These are phyloP conservation scores for Lentinula detonsa DNA, from an alignment of 768 basidiomycete genomes.

Conservation along the genomic window DNA sequence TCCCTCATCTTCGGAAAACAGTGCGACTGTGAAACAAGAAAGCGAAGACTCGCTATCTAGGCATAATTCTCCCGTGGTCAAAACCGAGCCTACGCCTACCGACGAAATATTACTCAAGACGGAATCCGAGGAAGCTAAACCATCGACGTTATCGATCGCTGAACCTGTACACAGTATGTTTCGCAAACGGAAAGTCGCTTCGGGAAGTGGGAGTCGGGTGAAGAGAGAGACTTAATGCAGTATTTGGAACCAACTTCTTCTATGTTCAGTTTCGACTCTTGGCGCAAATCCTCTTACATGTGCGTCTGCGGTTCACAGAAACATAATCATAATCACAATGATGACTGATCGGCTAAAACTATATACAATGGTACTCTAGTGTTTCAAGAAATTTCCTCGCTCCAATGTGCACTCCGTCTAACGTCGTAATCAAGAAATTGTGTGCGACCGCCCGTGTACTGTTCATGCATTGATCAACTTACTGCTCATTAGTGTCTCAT, in stretches of 20 bases:
- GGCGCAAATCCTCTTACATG: no score
- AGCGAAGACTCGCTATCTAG: no score
- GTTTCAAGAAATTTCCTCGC: no score
- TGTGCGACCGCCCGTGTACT: no score
- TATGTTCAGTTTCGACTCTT: neutral
- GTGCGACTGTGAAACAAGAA: neutral
- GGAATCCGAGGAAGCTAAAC: neutral
- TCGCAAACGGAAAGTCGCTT: neutral
- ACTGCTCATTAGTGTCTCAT: no score
- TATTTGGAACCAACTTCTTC: neutral
- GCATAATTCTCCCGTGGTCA: neutral
- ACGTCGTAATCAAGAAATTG: no score
- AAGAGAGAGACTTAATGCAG: neutral
- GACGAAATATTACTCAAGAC: neutral
- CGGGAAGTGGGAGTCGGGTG: slow-evolving; percentile 1
- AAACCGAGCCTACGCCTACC: neutral
- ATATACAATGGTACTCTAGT: no score
- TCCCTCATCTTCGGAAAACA: neutral
- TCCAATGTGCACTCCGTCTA: no score
- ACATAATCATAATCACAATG: no score
- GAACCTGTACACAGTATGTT: neutral
- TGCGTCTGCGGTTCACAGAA: no score
- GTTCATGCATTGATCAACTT: no score
- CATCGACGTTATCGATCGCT: neutral
- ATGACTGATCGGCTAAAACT: no score